Evolutionary conservation across 441 rosid species (phyloP).

Genomic region (Pelargonium australe): DNA sequence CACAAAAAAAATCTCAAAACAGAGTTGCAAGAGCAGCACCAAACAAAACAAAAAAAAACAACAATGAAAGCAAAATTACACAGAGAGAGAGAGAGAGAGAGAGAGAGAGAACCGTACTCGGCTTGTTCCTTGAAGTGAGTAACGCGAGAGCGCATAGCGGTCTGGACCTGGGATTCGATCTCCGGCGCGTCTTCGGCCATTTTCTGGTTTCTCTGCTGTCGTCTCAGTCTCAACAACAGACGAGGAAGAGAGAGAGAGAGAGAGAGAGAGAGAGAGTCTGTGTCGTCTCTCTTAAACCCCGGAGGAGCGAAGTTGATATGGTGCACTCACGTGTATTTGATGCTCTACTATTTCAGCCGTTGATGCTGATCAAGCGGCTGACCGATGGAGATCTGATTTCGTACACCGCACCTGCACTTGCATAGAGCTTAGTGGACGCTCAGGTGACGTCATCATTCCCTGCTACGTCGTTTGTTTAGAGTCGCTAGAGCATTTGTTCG

Average conservation of each 20-base stretch:
- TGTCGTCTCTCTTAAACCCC: background rate
- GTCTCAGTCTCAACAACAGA: background rate
- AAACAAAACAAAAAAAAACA: background rate
- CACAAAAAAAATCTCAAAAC: background rate
- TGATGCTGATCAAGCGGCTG: no score
- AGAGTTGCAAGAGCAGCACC: background rate
- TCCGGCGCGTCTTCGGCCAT: conserved; percentile 22
- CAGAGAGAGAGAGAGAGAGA: conserved; percentile 12
- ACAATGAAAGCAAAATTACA: background rate
- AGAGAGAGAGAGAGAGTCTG: background rate
- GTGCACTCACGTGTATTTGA: background rate
- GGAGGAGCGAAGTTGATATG: background rate
- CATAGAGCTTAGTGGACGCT: no score
- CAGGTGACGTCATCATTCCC: no score
- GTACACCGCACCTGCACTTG: no score
- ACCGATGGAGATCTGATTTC: no score
- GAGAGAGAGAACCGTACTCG: conserved; percentile 34
- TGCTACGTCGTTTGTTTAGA: no score
- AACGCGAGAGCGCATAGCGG: conserved; percentile 68
- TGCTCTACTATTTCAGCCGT: background rate
- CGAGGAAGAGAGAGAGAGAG: background rate
- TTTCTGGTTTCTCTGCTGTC: background rate
- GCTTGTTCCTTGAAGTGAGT: conserved; percentile 53
- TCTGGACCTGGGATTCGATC: conserved; percentile 49
- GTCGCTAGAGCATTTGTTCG: no score